A percentile compares a stretch with the other conserved stretches of the same genome.
Conservation (phyloP, 2,329 filamentous ascomycete species). For the Trichophyton simii region DNA sequence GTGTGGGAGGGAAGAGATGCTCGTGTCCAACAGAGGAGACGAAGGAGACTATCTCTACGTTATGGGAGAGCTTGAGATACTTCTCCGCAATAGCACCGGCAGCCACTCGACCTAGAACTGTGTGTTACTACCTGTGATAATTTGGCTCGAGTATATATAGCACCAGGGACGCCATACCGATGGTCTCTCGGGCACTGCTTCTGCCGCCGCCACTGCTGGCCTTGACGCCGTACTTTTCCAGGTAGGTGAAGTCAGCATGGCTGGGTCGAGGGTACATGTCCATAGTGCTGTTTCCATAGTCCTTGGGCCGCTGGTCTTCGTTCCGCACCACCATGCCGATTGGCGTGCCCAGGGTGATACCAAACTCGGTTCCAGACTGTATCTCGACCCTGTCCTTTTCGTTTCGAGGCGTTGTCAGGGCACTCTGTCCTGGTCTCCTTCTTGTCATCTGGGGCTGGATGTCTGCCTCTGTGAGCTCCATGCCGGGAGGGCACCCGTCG, state of each 20-base stretch:
- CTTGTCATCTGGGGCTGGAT: slow-evolving; percentile 94
- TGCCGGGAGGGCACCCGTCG: slow-evolving; percentile 79
- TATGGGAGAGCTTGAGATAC: slow-evolving; percentile 67
- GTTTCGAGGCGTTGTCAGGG: slow-evolving; percentile 80
- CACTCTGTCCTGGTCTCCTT: slow-evolving; percentile 75
- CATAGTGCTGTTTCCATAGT: slow-evolving; percentile 84
- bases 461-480: slow-evolving; percentile 70
- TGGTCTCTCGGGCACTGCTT: slow-evolving; percentile 87
- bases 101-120: slow-evolving; percentile 57
- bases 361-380: slow-evolving; percentile 83
- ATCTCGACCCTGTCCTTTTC: slow-evolving; percentile 88
- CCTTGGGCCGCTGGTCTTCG: slow-evolving; percentile 82
- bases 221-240: slow-evolving; percentile 94
- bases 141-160: neutral
- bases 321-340: slow-evolving; percentile 81
- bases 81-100: slow-evolving; percentile 90
- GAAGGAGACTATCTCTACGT: slow-evolving; percentile 84
- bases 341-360: slow-evolving; percentile 78
- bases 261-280: slow-evolving; percentile 80
- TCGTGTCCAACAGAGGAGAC: slow-evolving; percentile 72
- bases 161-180: slow-evolving; percentile 41
- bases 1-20: slow-evolving; percentile 61
- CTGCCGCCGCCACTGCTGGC: slow-evolving; percentile 81
- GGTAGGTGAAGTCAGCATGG: slow-evolving; percentile 93
- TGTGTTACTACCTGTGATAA: neutral